Evolutionary conservation across 2,329 filamentous ascomycete species (phyloP).

Genomic region (Aspergillus ochraceoroseus): DNA sequence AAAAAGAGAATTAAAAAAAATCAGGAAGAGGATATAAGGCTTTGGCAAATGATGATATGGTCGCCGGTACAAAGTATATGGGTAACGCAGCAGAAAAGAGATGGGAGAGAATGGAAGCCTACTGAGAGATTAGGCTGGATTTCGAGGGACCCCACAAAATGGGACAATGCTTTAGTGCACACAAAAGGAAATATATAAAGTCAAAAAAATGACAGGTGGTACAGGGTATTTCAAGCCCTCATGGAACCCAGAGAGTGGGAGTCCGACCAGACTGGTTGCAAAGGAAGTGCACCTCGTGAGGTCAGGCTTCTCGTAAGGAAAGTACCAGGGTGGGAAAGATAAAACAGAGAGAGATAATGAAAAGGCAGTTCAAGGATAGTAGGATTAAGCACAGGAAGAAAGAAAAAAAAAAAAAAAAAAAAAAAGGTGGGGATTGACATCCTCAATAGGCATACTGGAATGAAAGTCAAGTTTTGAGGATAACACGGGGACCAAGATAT

Average conservation of each 20-base stretch:
- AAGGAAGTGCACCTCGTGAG: not conserved
- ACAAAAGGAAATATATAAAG: conserved; percentile 12
- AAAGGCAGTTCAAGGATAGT: conserved; percentile 17
- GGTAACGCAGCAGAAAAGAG: no score
- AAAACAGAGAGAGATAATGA: conserved; percentile 15
- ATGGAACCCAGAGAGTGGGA: not conserved
- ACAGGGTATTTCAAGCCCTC: not conserved
- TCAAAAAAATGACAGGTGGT: conserved; percentile 3
- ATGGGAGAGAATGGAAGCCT: conserved; percentile 8
- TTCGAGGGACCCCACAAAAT: not conserved
- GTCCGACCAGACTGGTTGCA: not conserved
- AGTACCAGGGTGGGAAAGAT: conserved; percentile 4
- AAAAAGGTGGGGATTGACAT: no score
- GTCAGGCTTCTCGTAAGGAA: not conserved
- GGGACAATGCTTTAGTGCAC: not conserved
- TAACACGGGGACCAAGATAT: conserved; percentile 8
- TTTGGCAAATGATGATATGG: conserved; percentile 10
- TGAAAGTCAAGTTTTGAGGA: conserved; percentile 7
- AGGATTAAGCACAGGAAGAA: conserved; percentile 15
- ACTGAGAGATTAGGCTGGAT: conserved; percentile 9
- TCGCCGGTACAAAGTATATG: conserved; percentile 1
- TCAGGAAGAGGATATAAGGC: conserved; percentile 5
- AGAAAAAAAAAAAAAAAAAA: no score
- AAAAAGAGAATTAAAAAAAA: conserved; percentile 8
- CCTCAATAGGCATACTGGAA: conserved; percentile 8